These are phyloP conservation scores for Neonectria hederae DNA, from an alignment of 2,329 filamentous ascomycete species.

Conservation along the genomic window DNA sequence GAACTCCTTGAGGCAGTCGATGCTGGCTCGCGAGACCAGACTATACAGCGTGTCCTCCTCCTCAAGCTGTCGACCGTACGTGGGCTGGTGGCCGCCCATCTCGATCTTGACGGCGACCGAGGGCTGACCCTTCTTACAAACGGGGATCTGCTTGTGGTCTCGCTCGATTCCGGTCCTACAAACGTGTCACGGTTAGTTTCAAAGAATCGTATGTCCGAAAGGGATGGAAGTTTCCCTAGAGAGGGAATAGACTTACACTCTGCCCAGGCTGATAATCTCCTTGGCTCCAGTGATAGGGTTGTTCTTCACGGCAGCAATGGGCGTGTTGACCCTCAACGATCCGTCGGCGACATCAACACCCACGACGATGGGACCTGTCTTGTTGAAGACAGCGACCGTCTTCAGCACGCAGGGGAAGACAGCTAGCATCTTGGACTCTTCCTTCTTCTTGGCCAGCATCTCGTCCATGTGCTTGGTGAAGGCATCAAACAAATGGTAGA, in stretches of 20 bases:
- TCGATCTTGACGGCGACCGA: conserved; percentile 98
- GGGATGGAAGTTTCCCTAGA: neutral
- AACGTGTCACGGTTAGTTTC: conserved; percentile 44
- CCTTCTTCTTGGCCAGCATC: conserved; percentile 90
- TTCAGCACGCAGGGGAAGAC: conserved; percentile 96
- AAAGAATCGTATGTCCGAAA: neutral
- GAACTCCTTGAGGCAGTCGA: conserved; percentile 95
- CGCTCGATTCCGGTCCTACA: conserved; percentile 91
- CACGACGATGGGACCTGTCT: conserved; percentile 93
- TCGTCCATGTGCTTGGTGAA: conserved; percentile 96
- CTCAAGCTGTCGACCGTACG: conserved; percentile 94
- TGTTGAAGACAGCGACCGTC: conserved; percentile 96
- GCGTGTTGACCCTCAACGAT: conserved; percentile 85
- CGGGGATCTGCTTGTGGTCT: conserved; percentile 91
- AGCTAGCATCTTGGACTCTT: conserved; percentile 92
- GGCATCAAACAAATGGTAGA: conserved; percentile 96
- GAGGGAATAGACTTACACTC: conserved; percentile 78
- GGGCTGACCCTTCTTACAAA: conserved; percentile 97
- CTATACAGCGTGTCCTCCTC: conserved; percentile 91
- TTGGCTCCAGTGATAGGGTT: conserved; percentile 82
- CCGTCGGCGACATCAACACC: conserved; percentile 97
- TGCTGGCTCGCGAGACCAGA: conserved; percentile 84
- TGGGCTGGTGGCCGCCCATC: conserved; percentile 87
- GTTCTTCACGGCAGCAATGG: conserved; percentile 85
- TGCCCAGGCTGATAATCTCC: conserved; percentile 84